Evolutionary conservation across 2,329 filamentous ascomycete species (phyloP), one percentile per base, ranked within the genome.

Genomic region (Cercospora sesami): DNA sequence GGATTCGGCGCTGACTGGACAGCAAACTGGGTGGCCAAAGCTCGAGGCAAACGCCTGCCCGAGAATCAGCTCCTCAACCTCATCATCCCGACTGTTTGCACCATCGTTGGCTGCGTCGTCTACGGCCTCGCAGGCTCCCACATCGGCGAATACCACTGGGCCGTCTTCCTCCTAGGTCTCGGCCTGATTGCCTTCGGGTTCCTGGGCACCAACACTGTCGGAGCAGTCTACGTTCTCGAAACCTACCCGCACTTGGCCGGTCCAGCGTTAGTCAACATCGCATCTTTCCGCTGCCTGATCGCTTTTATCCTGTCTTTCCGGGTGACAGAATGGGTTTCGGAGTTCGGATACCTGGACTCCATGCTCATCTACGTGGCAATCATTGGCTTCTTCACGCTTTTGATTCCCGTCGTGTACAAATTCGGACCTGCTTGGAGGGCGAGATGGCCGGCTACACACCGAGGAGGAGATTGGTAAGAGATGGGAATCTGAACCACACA

Each of bases 201-300:
- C 67, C 70, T 77, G 1, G 72, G 73, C 9, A 73, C 74, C 5
- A 77, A 76, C 42, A 77, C 75, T 6, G 72, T 77, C 42, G 72
- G 74, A 12, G 72, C 74, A 2, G 75, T 77, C n/a, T 77, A 76
- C 59, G 73, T 77, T 10, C 68, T 77, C 1, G 75, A 77, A 64
- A 73, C 70, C 68, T 77, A 77, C 63, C 75, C 75, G 18, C 74
- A 77, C 58, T 70, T 76, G 64, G 75, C 75, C 7, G 75, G 75
- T 8, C 75, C 75, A 5, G 72, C 74, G 7, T 68, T 77, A 6
- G 75, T 77, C 67, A 77, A 77, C 64, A 74, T 77, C 51, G 73
- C 75, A 10, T 73, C 70, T 18, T 77, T 76, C 68, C 65, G 75
- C 9, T 76, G 75, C 66, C 60, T 77, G 58, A 71, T 77, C 23